phyloP scores from a whole-genome alignment of 1,139 yeast species.

The Spathaspora sp. region DNA sequence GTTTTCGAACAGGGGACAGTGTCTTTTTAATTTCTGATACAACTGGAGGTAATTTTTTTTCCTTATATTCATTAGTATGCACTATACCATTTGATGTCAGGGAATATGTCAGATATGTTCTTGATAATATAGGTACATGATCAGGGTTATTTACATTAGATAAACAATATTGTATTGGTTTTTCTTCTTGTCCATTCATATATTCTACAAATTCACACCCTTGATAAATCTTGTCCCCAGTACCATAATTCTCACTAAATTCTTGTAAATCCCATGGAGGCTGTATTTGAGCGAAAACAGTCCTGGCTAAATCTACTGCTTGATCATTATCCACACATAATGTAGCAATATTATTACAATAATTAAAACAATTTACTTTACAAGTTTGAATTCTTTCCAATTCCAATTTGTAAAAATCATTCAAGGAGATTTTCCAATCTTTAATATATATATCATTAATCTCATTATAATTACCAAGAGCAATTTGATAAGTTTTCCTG shows the following conservation, averaged over 20 bases:
- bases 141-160: conserved; percentile 41
- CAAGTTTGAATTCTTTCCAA: conserved; percentile 73
- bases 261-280: conserved; percentile 58
- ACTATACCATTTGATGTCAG: conserved; percentile 4
- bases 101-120: conserved; percentile 29
- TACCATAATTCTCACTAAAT: conserved; percentile 57
- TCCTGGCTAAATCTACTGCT: conserved; percentile 67
- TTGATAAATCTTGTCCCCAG: conserved; percentile 64
- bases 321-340: conserved; percentile 80
- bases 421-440: conserved; percentile 77
- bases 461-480: conserved; percentile 60
- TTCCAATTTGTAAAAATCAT: conserved; percentile 73
- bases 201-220: conserved; percentile 50
- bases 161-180: conserved; percentile 19
- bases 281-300: conserved; percentile 66
- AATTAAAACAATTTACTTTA: conserved; percentile 80
- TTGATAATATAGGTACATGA: conserved; percentile 30
- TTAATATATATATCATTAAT: conserved; percentile 70
- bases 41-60: conserved; percentile 3
- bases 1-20: conserved; percentile 22
- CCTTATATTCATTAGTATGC: neutral
- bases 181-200: conserved; percentile 37
- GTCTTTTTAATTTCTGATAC: conserved; percentile 9
- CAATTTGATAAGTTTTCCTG: conserved; percentile 58
- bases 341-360: conserved; percentile 72